These are phyloP conservation scores for Alloteropsis angusta DNA, from an alignment of 202 grass and related monocot species.

Conservation along the genomic window DNA sequence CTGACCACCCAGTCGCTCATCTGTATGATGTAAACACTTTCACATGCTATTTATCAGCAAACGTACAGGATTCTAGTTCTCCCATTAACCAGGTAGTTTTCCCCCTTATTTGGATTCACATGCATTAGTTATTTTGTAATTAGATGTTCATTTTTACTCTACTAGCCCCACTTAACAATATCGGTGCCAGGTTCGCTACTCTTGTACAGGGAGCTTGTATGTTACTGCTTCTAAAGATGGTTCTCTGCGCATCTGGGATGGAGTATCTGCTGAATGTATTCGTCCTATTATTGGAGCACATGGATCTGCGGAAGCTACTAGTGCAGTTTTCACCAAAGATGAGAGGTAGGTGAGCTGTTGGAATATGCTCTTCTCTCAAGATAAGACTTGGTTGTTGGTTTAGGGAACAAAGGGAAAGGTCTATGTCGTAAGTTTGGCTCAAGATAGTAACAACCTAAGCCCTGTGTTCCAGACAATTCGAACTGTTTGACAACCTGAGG, in stretches of 20 bases:
- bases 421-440: neutral
- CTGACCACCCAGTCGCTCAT: slow-evolving; percentile 87
- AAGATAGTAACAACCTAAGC: neutral
- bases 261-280: slow-evolving; percentile 73
- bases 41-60: slow-evolving; percentile 77
- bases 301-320: slow-evolving; percentile 64
- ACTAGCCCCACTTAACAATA: slow-evolving; percentile 5
- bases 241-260: slow-evolving; percentile 72
- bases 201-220: slow-evolving; percentile 73
- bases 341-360: slow-evolving; percentile 45
- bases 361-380: neutral
- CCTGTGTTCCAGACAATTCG: neutral
- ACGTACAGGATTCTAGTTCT: slow-evolving; percentile 54
- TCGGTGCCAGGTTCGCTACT: slow-evolving; percentile 61
- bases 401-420: neutral
- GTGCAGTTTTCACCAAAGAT: slow-evolving; percentile 82
- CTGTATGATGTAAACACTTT: slow-evolving; percentile 97
- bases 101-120: neutral
- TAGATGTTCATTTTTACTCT: slow-evolving; percentile 4
- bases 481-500: neutral
- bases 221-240: slow-evolving; percentile 93
- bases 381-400: neutral
- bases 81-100: slow-evolving; percentile 81
- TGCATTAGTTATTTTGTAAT: neutral
- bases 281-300: slow-evolving; percentile 76